Base-by-base conservation (phyloP, 2,329 filamentous ascomycete genomes). In the Teratosphaeria epicoccoides region DNA sequence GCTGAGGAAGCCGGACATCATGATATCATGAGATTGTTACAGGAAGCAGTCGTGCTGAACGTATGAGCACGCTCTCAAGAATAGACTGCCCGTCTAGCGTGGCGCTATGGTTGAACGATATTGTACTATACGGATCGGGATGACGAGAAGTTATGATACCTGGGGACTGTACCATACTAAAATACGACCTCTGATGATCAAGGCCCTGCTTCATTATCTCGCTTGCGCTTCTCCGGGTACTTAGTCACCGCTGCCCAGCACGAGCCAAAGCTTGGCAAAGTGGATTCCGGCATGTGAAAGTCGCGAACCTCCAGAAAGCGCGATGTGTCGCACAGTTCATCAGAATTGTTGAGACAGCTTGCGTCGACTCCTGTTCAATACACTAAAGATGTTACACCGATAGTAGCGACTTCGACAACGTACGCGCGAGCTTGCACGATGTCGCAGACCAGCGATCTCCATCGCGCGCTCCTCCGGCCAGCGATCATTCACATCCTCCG, bases 401-500 rank as follows among this genome's bases (percentile, higher is more conserved):
- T 40, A 47, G 20, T 14, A 33, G 4, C n/a, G 33, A 14, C n/a
- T 17, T 20, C 5, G 14, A 17, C n/a, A 40, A 9, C 14, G 33
- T 20, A 20, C n/a, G 10, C 33, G 33, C 33, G 33, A 17, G 2
- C n/a, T 14, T 20, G 20, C 28, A 53, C 43, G 46, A 62, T 56
- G 49, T 61, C 61, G 50, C 63, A 65, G 54, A 37, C 61, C 28
- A 60, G 63, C 52, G 63, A 64, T 55, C 74, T 86, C 47, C 79
- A 85, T 71, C 84, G 88, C 70, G 84, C 87, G 55, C 83, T 95
- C 57, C 78, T 97, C 52, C 88, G 89, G 43, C 91, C 91, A 1
- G 84, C 84, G 46, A 81, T 96, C 55, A 81, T 97, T 52, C 89
- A 96, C 70, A 91, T 95, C 63, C 82, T 97, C 49, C 88, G 91